Evolutionary conservation across 2,329 filamentous ascomycete species (phyloP), one percentile per base, ranked within the genome.

Genomic region (Rhinocladiella mackenziei): DNA sequence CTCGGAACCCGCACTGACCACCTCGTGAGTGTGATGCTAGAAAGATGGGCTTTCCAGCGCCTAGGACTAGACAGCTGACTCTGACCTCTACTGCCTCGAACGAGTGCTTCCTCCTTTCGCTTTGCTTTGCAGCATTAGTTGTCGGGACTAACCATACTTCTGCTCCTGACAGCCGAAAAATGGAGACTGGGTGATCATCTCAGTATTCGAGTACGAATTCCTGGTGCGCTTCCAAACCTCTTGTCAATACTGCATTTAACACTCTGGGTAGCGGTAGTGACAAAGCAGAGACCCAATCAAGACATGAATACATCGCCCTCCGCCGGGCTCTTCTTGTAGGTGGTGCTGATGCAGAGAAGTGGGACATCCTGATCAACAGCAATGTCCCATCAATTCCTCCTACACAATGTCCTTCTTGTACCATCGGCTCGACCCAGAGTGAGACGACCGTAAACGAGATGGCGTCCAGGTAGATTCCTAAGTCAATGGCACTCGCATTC

Each of bases 281-380:
- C 28, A 18, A 26, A 4, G 8, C 5, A 28, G 11, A 46, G 43
- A 8, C 45, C 31, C 31, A 44, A 19, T 40, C 45, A 5, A 20
- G 22, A 9, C 25, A 22, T 17, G 37, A 49, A 11, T 43, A 48
- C 36, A 18, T 30, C 15, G 33, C 46, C 4, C 29, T 51, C 25
- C 45, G 43, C 28, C 42, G 49, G n/a, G 50, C 50, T 23, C 38
- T 59, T 50, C 50, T 60, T 62, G 19, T 50, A 55, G 15, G 55
- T 50, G 25, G 58, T 58, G 17, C 57, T 48, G 22, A 58, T 54
- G 33, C 38, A 50, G 6, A 51, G 54, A n/a, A 63, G 37, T 15
- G 38, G 18, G 39, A 38, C 23, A 28, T 45, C 43, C 36, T 53
- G 5, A 43, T 46, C 41, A 37, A 13, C 22, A 45, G 9, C 45